phyloP scores from a whole-genome alignment of 257 asterid species.

The Solanum neorickii region DNA sequence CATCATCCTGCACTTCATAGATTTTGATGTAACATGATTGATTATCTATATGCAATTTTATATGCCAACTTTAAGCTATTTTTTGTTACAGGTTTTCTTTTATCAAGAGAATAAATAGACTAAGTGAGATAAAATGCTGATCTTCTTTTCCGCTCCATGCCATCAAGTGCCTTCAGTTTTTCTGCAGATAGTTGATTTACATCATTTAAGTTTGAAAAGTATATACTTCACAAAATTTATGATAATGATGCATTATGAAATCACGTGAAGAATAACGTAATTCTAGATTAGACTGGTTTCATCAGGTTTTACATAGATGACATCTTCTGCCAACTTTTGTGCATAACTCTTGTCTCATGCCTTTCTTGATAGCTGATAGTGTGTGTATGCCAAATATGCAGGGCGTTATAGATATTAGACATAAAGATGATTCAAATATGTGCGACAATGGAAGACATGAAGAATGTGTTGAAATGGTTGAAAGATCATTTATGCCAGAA shows the following conservation, averaged over 20 bases:
- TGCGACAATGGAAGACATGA: slow-evolving; percentile 19
- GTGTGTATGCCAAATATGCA: slow-evolving; percentile 19
- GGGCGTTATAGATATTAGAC: slow-evolving; percentile 7
- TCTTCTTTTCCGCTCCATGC: not conserved
- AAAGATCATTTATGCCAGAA: not conserved
- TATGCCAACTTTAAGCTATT: not conserved
- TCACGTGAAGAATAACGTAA: not conserved
- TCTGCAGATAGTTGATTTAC: not conserved
- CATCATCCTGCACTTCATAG: not conserved
- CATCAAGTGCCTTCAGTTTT: not conserved
- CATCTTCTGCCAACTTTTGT: not conserved
- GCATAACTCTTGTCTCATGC: slow-evolving; percentile 80
- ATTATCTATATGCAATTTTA: not conserved
- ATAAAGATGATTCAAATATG: slow-evolving; percentile 15
- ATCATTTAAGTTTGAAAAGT: not conserved
- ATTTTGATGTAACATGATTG: not conserved
- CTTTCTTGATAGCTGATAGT: slow-evolving; percentile 29
- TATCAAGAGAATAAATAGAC: not conserved
- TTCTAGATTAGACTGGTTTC: not conserved
- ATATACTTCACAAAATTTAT: not conserved
- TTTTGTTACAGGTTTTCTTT: not conserved
- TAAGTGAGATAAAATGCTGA: not conserved
- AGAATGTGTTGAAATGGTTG: not conserved
- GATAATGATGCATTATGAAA: not conserved
- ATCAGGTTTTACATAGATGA: not conserved